These are phyloP conservation scores for Monilinia polystroma DNA, from an alignment of 2,329 filamentous ascomycete genomes.

Conservation along the genomic window DNA sequence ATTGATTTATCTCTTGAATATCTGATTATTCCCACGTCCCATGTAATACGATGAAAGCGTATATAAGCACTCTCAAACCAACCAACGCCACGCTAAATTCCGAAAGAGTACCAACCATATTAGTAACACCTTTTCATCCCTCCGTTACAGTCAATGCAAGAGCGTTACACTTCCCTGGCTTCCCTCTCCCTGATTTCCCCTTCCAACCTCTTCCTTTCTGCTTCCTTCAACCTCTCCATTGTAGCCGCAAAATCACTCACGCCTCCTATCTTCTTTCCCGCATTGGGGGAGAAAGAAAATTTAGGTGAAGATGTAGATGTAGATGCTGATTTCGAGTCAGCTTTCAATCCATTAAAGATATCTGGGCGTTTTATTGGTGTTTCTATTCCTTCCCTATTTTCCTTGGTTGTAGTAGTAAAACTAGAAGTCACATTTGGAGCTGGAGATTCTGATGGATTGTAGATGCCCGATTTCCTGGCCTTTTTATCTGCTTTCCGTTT, in stretches of 20 bases:
- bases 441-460: slow-evolving; percentile 34
- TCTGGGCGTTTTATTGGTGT: slow-evolving; percentile 41
- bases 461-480: slow-evolving; percentile 43
- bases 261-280: slow-evolving; percentile 33
- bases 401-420: slow-evolving; percentile 7
- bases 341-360: slow-evolving; percentile 42
- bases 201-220: slow-evolving; percentile 53
- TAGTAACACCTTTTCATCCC: background rate
- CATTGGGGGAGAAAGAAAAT: slow-evolving; percentile 39
- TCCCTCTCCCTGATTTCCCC: slow-evolving; percentile 47
- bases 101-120: slow-evolving; percentile 17
- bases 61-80: background rate
- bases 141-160: background rate
- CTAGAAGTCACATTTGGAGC: slow-evolving; percentile 20
- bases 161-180: slow-evolving; percentile 28
- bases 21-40: background rate
- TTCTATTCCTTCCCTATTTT: slow-evolving; percentile 28
- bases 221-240: slow-evolving; percentile 56
- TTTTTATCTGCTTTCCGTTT: slow-evolving; percentile 41
- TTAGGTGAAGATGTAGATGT: slow-evolving; percentile 37
- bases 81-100: slow-evolving; percentile 38
- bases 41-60: background rate
- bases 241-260: slow-evolving; percentile 44
- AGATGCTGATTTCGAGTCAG: slow-evolving; percentile 43
- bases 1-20: background rate